Evolutionary conservation across 805 yeast genomes (phyloP).

Genomic region (Pichia heedii): DNA sequence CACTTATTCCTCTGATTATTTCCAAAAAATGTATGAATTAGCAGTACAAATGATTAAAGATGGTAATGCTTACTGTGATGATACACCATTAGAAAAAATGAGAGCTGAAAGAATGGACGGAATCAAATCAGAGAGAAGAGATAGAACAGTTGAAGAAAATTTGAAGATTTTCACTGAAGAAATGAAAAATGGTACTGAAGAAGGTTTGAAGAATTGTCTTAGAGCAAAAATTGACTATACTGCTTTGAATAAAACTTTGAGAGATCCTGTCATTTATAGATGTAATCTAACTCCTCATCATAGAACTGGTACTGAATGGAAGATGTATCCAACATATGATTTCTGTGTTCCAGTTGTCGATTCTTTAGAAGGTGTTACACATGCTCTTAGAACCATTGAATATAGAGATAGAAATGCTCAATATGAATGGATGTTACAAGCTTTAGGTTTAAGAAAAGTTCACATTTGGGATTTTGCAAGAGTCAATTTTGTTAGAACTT

Average conservation of each 20-base stretch:
- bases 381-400: conserved; percentile 95
- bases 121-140: conserved; percentile 84
- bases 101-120: conserved; percentile 99
- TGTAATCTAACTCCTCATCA: conserved; percentile 97
- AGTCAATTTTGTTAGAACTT: conserved; percentile 92
- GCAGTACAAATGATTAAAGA: conserved; percentile 85
- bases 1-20: conserved; percentile 91
- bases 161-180: conserved; percentile 77
- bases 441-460: conserved; percentile 78
- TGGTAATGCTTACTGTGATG: conserved; percentile 96
- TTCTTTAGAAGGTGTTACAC: conserved; percentile 94
- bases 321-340: conserved; percentile 96
- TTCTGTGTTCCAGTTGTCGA: conserved; percentile 98
- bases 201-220: conserved; percentile 83
- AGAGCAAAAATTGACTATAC: conserved; percentile 95
- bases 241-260: conserved; percentile 85
- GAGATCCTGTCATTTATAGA: conserved; percentile 98
- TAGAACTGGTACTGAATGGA: conserved; percentile 90
- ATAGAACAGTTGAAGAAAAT: conserved; percentile 88
- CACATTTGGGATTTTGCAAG: conserved; percentile 98
- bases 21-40: conserved; percentile 80
- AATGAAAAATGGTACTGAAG: conserved; percentile 91
- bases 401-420: conserved; percentile 98
- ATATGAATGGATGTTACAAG: conserved; percentile 90
- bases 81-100: conserved; percentile 90